Base-by-base conservation (phyloP, 169 alveolate genomes). In the Plasmodium falciparum region DNA sequence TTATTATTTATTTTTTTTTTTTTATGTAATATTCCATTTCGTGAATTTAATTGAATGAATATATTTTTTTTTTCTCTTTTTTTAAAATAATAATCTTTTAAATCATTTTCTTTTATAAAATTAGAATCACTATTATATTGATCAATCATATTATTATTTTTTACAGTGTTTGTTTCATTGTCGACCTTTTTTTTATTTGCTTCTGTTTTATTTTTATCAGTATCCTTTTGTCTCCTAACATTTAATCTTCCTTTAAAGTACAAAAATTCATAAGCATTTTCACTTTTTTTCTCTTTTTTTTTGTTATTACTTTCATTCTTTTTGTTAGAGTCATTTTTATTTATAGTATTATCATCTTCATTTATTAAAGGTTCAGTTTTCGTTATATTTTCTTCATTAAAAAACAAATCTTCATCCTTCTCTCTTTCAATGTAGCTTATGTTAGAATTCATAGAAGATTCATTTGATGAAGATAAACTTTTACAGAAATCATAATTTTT, bases 11-110 rank as follows among this genome's bases (percentile, higher is more conserved):
- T 69, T 69, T 69, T 75, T 47, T 33, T 71, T 45, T 85, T 85
- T 66, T 71, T 85, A 22, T 85, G 92, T 20, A 85, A 65, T 45
- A 85, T 65, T 65, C 92, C 92, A 45, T 59, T 26, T 11, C 50
- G 70, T 73, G 92, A 29, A 8, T 54, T 72, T 69, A 85, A 20
- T 6, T 85, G 92, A 29, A 85, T 43, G 29, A 29, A 85, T 58
- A 85, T 70, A 17, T 83, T 67, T 52, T 71, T 85, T 63, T 61
- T 85, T 47, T 17, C 15, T 17, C 83, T 45, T 59, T 69, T 67
- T 20, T 24, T 62, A 22, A 66, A 83, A 50, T 83, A 58, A 20
- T 43, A 29, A 22, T 26, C 39, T 54, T 83, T 58, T 24, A 83
- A n/a, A 8, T 83, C 91, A 56, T 83, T 69, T 52, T 83, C 91